Percentiles rank a stretch among this genome's conserved stretches.
These are phyloP conservation scores for Leishmania lainsoni DNA, from an alignment of 208 protist genomes.

Conservation along the genomic window DNA sequence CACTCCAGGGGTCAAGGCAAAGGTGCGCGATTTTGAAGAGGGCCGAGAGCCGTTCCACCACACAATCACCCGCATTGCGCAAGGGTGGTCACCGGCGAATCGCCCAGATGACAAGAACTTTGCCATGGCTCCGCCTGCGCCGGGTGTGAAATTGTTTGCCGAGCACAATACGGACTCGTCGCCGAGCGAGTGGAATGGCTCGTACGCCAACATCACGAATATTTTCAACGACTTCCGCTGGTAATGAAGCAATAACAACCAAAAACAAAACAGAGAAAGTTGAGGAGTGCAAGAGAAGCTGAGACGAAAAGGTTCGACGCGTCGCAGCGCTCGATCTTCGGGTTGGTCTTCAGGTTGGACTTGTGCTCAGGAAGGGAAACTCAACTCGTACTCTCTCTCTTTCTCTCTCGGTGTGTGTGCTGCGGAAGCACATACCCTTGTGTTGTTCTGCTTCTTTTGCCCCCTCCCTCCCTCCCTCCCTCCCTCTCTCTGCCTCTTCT, in stretches of 20 bases:
- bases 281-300: background rate
- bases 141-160: conserved; percentile 77
- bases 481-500: background rate
- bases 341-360: background rate
- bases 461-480: background rate
- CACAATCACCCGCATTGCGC: conserved; percentile 81
- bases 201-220: conserved; percentile 84
- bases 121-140: conserved; percentile 59
- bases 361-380: background rate
- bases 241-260: conserved; percentile 37
- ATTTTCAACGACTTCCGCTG: conserved; percentile 90
- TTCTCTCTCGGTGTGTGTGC: background rate
- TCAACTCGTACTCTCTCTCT: background rate
- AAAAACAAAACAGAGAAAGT: background rate
- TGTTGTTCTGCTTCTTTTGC: background rate
- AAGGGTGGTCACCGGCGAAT: conserved; percentile 82
- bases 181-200: conserved; percentile 78
- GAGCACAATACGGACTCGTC: conserved; percentile 88
- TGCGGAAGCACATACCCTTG: background rate
- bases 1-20: conserved; percentile 61
- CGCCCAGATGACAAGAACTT: conserved; percentile 87
- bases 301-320: background rate
- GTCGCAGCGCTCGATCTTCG: no score
- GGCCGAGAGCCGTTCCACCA: conserved; percentile 90
- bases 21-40: conserved; percentile 83